Evolutionary conservation across 306 rosid genomes (phyloP), one percentile per base, ranked within the genome.

Genomic region (Lathyrus aphaca): DNA sequence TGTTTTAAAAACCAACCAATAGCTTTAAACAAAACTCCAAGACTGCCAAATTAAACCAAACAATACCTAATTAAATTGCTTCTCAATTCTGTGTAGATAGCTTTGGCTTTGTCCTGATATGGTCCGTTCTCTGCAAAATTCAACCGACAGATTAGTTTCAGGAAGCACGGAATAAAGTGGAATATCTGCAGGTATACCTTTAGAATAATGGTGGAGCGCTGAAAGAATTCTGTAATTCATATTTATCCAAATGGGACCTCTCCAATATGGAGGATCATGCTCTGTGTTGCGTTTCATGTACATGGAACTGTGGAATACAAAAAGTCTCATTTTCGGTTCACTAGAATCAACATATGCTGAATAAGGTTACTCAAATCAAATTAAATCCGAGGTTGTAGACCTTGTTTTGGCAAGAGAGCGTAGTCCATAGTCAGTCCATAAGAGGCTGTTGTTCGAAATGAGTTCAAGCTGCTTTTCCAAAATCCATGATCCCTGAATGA

Each of bases 241-340:
- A 76, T 86, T 88, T 74, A 82, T 90, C 98, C 99, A 94, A 79
- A 94, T 72, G 15, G 95, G 77, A 71, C 99, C 97, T 75, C 96
- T 91, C 99, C 97, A 94, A 71, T 91, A 94, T 0, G 97, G 99
- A n/a, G 89, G 72, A n/a, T 88, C 99, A 19, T 91, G 96, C 84
- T 94, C 95, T 29, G 99, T 87, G 80, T 94, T 94, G 76, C 68
- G 75, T 77, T 91, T 94, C 97, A 94, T 91, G 89, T 94, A 88
- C 77, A 91, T 7, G 43, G 97, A 85, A 81, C 96, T 91, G 79
- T 8, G 23, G 2, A 51, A 59, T 21, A 63, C 30, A 56, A 50
- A 64, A 12, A 74, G 51, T 35, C 37, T 50, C 54, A 10, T 12
- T 19, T 55, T 48, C 49, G 30, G 50, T 67, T 37, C 50, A 69